Evolutionary conservation across 2,329 filamentous ascomycete genomes (phyloP).

Genomic region (Teratosphaeria pseudoeucalypti): DNA sequence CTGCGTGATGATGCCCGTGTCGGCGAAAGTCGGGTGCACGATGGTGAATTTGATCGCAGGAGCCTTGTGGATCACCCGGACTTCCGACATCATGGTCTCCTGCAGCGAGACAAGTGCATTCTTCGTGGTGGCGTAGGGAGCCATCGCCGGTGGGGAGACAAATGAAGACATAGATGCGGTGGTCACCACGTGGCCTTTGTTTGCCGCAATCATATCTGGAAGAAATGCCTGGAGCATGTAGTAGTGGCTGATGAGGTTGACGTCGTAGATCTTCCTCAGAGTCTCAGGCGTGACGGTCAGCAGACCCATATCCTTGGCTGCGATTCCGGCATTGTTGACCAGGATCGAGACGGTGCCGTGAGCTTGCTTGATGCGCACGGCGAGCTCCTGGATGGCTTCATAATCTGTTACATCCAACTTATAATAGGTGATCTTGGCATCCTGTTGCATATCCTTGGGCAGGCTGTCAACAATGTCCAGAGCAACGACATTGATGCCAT

Average conservation of each 20-base stretch:
- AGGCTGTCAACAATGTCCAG: slow-evolving; percentile 26
- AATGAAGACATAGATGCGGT: slow-evolving; percentile 46
- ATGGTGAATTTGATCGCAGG: slow-evolving; percentile 34
- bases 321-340: slow-evolving; percentile 43
- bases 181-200: slow-evolving; percentile 48
- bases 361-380: slow-evolving; percentile 26
- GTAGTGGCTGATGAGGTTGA: slow-evolving; percentile 44
- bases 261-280: slow-evolving; percentile 40
- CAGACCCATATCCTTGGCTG: slow-evolving; percentile 32
- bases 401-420: slow-evolving; percentile 40
- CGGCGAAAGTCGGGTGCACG: slow-evolving; percentile 33
- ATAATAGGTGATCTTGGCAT: slow-evolving; percentile 25
- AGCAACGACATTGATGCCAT: slow-evolving; percentile 28
- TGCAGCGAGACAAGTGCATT: slow-evolving; percentile 44
- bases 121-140: slow-evolving; percentile 44
- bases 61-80: slow-evolving; percentile 31
- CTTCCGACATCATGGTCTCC: slow-evolving; percentile 34
- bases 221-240: slow-evolving; percentile 42
- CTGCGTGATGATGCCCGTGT: slow-evolving; percentile 27
- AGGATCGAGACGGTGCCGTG: slow-evolving; percentile 38
- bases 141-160: slow-evolving; percentile 24
- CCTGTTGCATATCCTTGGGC: slow-evolving; percentile 21
- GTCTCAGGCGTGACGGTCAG: slow-evolving; percentile 34
- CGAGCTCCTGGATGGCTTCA: slow-evolving; percentile 35
- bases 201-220: slow-evolving; percentile 39